A percentile compares a stretch with the other conserved stretches of the same genome.
Conservation (phyloP, 768 basidiomycete species). For the Exidia glandulosa region DNA sequence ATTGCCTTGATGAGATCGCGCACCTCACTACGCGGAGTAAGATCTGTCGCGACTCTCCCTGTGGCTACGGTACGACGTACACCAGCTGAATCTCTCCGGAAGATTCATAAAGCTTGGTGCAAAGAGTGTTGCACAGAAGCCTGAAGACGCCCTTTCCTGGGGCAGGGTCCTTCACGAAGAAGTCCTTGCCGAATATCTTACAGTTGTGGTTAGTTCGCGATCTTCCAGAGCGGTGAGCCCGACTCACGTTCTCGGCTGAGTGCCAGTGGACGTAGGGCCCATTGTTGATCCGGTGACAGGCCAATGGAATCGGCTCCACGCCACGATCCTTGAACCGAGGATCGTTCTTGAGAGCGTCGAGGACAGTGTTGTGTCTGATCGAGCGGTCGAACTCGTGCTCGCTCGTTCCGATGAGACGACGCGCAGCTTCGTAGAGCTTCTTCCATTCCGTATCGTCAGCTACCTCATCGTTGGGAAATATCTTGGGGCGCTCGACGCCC, state of each 20-base stretch:
- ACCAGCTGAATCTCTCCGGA: neutral
- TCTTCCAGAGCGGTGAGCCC: neutral
- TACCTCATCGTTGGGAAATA: slow-evolving; percentile 1
- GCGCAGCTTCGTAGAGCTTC: slow-evolving; percentile 10
- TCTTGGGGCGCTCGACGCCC: slow-evolving; percentile 8
- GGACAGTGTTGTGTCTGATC: slow-evolving; percentile 15
- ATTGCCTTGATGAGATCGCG: neutral
- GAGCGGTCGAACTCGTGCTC: slow-evolving; percentile 11
- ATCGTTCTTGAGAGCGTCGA: slow-evolving; percentile 6
- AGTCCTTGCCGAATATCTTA: slow-evolving; percentile 7
- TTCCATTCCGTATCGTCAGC: slow-evolving; percentile 8
- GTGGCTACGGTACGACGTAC: neutral
- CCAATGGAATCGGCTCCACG: slow-evolving; percentile 13
- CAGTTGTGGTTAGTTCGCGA: neutral
- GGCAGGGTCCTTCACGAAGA: neutral
- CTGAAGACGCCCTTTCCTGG: slow-evolving; percentile 2
- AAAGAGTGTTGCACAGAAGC: slow-evolving; percentile 10
- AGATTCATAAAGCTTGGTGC: slow-evolving; percentile 1
- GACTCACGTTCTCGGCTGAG: slow-evolving; percentile 5
- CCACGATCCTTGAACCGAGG: neutral
- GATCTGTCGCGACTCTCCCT: no score
- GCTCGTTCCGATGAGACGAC: slow-evolving; percentile 11
- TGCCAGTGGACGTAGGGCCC: slow-evolving; percentile 15
- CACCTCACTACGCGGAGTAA: neutral
- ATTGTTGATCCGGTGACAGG: slow-evolving; percentile 10